Base-by-base conservation (phyloP, 1,284 basidiomycete genomes). In the Rhodotorula sp. region DNA sequence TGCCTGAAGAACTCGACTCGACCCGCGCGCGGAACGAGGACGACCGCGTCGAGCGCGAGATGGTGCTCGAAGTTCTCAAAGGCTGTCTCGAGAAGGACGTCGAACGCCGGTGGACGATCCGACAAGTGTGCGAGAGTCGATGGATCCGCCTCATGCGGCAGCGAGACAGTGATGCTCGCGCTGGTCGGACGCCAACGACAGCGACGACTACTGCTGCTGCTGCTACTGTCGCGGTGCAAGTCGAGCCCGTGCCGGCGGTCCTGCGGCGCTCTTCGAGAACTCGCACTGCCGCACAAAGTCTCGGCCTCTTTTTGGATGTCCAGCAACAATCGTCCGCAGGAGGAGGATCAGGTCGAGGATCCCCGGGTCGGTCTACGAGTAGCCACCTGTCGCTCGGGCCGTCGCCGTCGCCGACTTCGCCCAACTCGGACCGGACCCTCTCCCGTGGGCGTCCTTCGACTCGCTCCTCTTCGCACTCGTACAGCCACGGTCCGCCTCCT, bases 41-140 rank as follows among this genome's bases (percentile, higher is more conserved):
- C 28, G 50, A 38, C 34, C 56, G 38, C 34, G 48, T 59, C 45
- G 66, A 50, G 47, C 59, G 68, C 62, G 52, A 52, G 8, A 26
- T 60, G 5, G 64, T 70, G 7, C 50, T 76, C n/a, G 86, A 88
- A 52, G 87, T 92, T 15, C 83, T 95, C 28, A 81, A 83, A 58
- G 92, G 92, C 0, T 93, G 91, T 78, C 81, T 95, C 43, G 86
- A 91, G 69, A 84, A 84, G 21, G 84, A 86, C 57, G 83, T 87
- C 8, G 74, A 80, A 0, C 82, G 82, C 14, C 84, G 93, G 6
- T 94, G 91, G 92, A 87, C 86, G 15, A 87, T 93, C 64, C 84
- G 84, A 2, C 86, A 87, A 82, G 87, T 94, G 28, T 88, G 89
- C 72, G 87, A 89, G 64, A 85, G 88, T 15, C 89, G 89, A 19